Evolutionary conservation across 2,329 filamentous ascomycete genomes (phyloP).

Genomic region (Gaeumannomyces tritici): DNA sequence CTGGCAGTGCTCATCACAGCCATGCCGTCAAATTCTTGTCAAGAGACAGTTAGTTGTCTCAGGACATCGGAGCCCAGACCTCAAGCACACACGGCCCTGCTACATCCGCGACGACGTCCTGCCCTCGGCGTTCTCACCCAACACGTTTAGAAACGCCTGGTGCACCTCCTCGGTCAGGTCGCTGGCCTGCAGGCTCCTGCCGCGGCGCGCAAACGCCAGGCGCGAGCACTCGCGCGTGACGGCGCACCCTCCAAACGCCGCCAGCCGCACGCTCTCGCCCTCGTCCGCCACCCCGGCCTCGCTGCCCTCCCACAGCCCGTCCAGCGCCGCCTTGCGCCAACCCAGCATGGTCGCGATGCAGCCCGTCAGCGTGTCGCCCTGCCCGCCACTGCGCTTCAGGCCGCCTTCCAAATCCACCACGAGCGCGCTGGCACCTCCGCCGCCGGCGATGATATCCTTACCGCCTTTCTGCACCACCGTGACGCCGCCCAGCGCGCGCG

Average conservation of each 20-base stretch:
- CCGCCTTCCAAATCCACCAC: conserved; percentile 72
- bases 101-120: not conserved
- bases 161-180: conserved; percentile 90
- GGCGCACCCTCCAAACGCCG: conserved; percentile 76
- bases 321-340: conserved; percentile 81
- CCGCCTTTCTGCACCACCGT: conserved; percentile 85
- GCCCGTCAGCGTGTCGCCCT: conserved; percentile 92
- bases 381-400: conserved; percentile 82
- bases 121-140: conserved; percentile 51
- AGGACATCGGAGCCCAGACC: no score
- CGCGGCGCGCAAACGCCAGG: conserved; percentile 75
- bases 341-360: conserved; percentile 79
- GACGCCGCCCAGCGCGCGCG: conserved; percentile 72
- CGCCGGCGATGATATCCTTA: conserved; percentile 57
- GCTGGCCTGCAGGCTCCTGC: conserved; percentile 81
- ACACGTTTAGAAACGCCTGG: conserved; percentile 65
- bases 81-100: no score
- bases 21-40: no score
- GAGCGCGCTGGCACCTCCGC: conserved; percentile 52
- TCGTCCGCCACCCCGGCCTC: conserved; percentile 21
- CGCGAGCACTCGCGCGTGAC: conserved; percentile 86
- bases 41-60: no score
- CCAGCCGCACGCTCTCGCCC: conserved; percentile 56
- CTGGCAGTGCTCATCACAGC: no score
- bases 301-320: conserved; percentile 65